Conservation (phyloP, 2,329 filamentous ascomycete genomes). For the Coniochaeta sp. region DNA sequence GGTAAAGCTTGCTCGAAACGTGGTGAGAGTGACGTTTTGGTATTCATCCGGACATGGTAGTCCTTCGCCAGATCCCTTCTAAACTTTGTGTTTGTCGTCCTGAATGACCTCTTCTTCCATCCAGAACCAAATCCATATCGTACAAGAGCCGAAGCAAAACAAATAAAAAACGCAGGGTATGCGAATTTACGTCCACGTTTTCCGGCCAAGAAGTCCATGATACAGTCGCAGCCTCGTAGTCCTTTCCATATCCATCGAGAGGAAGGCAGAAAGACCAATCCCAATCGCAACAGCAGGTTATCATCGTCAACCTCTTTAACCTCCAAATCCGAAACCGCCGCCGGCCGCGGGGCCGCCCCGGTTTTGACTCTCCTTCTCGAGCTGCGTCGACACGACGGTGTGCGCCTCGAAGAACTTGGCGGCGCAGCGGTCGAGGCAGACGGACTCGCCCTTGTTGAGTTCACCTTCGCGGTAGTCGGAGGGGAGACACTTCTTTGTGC, state of each 20-base stretch:
- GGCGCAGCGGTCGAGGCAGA: constrained; percentile 96
- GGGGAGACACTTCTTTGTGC: constrained; percentile 90
- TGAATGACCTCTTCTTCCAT: neutral
- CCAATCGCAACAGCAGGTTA: neutral
- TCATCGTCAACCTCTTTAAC: neutral
- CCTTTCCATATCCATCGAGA: too few relatives aligned
- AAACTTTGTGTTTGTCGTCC: neutral
- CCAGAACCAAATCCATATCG: neutral
- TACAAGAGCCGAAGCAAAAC: neutral
- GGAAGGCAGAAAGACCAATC: neutral
- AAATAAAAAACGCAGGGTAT: neutral
- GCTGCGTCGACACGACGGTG: constrained; percentile 93
- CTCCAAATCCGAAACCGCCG: constrained; percentile 29
- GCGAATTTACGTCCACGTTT: neutral
- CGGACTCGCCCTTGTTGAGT: constrained; percentile 97
- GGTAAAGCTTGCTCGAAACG: too few relatives aligned
- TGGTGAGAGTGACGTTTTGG: neutral
- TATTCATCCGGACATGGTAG: neutral
- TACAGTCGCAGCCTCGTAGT: too few relatives aligned
- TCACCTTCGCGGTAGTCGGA: constrained; percentile 90
- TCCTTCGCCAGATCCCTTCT: neutral
- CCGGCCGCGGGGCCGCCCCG: constrained; percentile 49
- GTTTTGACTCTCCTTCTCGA: constrained; percentile 77
- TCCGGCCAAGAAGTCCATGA: neutral
- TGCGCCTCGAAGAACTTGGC: constrained; percentile 99